Percentiles rank a stretch among this genome's conserved stretches.
Evolutionary conservation across 306 rosid species (phyloP).

Genomic region (Gillenia trifoliata): DNA sequence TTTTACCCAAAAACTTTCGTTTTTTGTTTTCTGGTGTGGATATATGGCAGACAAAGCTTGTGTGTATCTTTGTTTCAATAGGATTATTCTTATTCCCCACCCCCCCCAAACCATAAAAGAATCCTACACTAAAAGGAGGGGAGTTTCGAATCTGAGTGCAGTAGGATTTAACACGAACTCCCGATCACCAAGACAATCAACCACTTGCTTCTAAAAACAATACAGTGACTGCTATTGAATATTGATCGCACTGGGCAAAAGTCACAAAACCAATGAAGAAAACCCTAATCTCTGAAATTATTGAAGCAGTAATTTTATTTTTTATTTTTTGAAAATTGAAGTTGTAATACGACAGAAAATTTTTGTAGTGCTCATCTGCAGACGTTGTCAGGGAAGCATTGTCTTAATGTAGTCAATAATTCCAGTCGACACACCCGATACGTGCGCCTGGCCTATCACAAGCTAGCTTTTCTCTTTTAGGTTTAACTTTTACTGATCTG

Average conservation of each 20-base stretch:
- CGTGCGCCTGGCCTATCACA: too few relatives aligned
- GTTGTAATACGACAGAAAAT: background rate
- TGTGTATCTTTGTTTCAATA: background rate
- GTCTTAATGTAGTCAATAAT: too few relatives aligned
- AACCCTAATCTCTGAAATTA: background rate
- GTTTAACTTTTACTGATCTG: background rate
- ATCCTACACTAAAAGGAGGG: too few relatives aligned
- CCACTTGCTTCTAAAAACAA: too few relatives aligned
- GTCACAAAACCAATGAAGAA: background rate
- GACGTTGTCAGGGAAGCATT: background rate
- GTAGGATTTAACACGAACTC: too few relatives aligned
- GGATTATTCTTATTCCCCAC: background rate
- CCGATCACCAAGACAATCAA: too few relatives aligned
- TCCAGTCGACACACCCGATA: too few relatives aligned
- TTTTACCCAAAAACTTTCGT: background rate
- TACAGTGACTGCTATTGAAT: background rate
- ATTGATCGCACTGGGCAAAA: background rate
- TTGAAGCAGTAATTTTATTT: background rate
- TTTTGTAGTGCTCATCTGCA: background rate
- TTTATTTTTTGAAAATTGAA: background rate
- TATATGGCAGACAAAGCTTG: background rate
- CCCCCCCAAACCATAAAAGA: too few relatives aligned
- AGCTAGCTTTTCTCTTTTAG: background rate
- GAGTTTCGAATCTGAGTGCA: too few relatives aligned
- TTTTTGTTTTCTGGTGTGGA: background rate